Base-by-base conservation (phyloP, 129 eudicot genomes). In the Saussurea involucrata region DNA sequence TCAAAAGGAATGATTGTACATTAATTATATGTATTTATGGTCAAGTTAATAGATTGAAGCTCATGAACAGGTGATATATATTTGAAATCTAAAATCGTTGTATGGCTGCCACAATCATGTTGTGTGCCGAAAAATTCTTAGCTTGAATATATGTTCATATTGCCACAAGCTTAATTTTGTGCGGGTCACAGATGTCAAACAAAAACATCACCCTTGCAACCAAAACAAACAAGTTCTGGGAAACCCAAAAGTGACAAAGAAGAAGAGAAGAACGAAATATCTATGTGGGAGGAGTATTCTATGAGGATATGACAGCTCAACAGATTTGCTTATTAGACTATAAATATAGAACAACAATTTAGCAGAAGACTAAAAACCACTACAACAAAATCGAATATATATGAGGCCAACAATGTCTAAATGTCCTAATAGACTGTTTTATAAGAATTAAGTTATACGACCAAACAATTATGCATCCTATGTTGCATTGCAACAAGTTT, bases 1-100 rank as follows among this genome's bases (percentile, higher is more conserved):
- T 44, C 76, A 88, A 0, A 72, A 68, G 78, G 84, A 88, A 46
- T 80, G 83, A 36, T 83, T 86, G 24, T 89, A 89, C 4, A 89
- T 81, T 88, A 89, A 37, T 1, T 57, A 46, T 75, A 28, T 69
- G 31, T 75, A 75, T 40, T 60, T 28, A 10, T 18, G 4, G 27
- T 11, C 58, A 25, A 57, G 28, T 78, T 57, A 57, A 58, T 57
- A 69, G 46, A 78, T 24, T 15, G 73, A 24, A 77, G 53, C 20
- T 13, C 22, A 3, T 17, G 15, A 57, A 55, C 11, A 53, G 61
- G 40, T 24, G n/a, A n/a, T 17, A 63, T 37, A 9, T 11, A 24
- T 63, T 21, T 57, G 4, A 73, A 63, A 25, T 33, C 25, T 24
- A 6, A 63, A 75, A 22, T 37, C 78, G 2, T 37, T 36, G 25